phyloP scores from a whole-genome alignment of 2,329 filamentous ascomycete genomes.

The Trichoderma harzianum region DNA sequence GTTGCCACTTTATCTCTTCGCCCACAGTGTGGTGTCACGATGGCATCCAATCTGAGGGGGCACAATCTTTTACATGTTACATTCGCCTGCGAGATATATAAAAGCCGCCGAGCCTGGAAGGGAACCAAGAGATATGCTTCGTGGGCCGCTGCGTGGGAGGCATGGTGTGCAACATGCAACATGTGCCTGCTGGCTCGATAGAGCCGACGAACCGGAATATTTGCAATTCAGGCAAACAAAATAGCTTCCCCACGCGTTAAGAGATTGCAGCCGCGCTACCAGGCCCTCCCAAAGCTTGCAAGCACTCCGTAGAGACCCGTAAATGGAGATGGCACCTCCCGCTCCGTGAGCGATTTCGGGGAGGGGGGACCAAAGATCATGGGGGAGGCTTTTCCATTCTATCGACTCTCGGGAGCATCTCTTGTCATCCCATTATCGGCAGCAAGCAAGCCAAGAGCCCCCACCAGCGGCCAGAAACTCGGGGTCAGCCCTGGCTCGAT shows the following conservation, averaged over 20 bases:
- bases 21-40: background rate
- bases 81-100: background rate
- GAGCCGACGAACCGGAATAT: slow-evolving; percentile 14
- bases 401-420: background rate
- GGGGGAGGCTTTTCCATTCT: background rate
- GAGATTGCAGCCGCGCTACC: slow-evolving; percentile 9
- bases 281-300: background rate
- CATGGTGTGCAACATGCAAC: background rate
- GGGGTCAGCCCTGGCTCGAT: background rate
- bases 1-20: background rate
- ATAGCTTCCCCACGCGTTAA: slow-evolving; percentile 12
- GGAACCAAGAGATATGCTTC: background rate
- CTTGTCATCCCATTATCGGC: background rate
- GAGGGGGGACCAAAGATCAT: background rate
- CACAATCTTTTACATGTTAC: background rate
- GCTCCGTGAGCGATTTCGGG: slow-evolving; percentile 14
- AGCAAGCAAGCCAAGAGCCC: background rate
- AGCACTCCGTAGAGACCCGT: background rate
- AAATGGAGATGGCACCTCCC: slow-evolving; percentile 4
- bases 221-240: background rate
- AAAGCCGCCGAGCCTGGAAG: background rate
- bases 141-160: slow-evolving; percentile 8
- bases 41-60: background rate
- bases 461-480: slow-evolving; percentile 14
- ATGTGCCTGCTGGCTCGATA: background rate